Conservation (phyloP, 2,329 filamentous ascomycete genomes). For the Fusarium marasasianum region DNA sequence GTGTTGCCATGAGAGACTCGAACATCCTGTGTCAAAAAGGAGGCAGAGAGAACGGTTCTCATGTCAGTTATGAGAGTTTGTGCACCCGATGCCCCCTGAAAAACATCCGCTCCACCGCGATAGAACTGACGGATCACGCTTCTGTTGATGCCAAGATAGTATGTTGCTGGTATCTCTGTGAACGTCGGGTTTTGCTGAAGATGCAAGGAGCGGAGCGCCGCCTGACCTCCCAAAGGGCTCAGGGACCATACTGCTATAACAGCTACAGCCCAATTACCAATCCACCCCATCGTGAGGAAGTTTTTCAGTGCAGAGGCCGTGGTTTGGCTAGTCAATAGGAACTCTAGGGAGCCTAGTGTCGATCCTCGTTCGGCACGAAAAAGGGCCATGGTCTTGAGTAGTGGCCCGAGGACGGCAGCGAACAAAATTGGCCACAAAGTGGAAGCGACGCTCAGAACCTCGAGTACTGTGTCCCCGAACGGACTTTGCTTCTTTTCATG, state of each 20-base stretch:
- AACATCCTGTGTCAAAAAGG: background rate
- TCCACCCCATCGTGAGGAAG: background rate
- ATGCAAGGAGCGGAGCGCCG: background rate
- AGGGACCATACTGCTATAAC: background rate
- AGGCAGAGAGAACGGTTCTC: background rate
- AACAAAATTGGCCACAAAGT: constrained; percentile 17
- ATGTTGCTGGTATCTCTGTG: background rate
- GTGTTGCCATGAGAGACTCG: background rate
- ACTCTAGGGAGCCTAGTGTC: background rate
- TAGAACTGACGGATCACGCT: background rate
- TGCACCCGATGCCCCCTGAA: no score
- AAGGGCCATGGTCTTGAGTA: background rate
- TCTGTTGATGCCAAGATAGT: background rate
- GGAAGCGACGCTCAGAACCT: background rate
- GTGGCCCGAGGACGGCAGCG: background rate
- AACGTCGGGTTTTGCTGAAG: rapidly evolving
- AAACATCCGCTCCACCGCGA: no score
- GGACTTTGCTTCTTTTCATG: background rate
- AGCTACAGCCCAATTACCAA: background rate
- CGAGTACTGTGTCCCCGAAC: background rate
- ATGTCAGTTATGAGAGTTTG: background rate
- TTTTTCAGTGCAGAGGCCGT: background rate
- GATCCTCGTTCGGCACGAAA: background rate
- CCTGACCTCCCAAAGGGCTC: background rate
- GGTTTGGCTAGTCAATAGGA: background rate